These are phyloP conservation scores for Trifolium dubium DNA, from an alignment of 306 rosid species.

Conservation along the genomic window DNA sequence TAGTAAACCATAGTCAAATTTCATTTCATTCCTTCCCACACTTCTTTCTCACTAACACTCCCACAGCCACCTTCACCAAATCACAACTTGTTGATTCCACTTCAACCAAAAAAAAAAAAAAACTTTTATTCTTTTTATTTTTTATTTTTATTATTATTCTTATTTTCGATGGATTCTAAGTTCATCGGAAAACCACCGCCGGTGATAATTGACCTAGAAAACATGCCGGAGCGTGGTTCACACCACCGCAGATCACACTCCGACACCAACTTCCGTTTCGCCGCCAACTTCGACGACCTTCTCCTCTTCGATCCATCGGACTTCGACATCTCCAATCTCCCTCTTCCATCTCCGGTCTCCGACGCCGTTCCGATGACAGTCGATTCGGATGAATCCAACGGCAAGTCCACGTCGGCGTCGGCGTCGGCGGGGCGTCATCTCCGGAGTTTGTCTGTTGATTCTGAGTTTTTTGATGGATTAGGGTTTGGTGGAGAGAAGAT, in stretches of 20 bases:
- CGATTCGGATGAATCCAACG: conserved; percentile 68
- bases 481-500: conserved; percentile 46
- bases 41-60: not conserved
- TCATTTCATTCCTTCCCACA: not conserved
- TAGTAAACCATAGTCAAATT: not conserved
- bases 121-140: not conserved
- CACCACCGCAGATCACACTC: conserved; percentile 95
- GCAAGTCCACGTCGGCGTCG: conserved; percentile 23
- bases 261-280: conserved; percentile 80
- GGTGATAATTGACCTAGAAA: conserved; percentile 63
- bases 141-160: not conserved
- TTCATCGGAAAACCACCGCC: conserved; percentile 55
- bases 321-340: conserved; percentile 76
- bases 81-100: not conserved
- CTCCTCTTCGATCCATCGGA: conserved; percentile 91
- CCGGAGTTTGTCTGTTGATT: conserved; percentile 89
- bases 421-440: conserved; percentile 29
- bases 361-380: conserved; percentile 45
- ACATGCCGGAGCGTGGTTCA: conserved; percentile 88
- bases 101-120: not conserved
- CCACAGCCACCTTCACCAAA: not conserved
- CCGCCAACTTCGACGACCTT: conserved; percentile 81
- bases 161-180: conserved; percentile 52
- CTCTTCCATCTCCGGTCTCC: conserved; percentile 49
- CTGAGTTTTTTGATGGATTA: conserved; percentile 82